A percentile compares a stretch with the other conserved stretches of the same genome.
Conservation (phyloP, 2,329 filamentous ascomycete genomes). For the Phialophora macrospora region DNA sequence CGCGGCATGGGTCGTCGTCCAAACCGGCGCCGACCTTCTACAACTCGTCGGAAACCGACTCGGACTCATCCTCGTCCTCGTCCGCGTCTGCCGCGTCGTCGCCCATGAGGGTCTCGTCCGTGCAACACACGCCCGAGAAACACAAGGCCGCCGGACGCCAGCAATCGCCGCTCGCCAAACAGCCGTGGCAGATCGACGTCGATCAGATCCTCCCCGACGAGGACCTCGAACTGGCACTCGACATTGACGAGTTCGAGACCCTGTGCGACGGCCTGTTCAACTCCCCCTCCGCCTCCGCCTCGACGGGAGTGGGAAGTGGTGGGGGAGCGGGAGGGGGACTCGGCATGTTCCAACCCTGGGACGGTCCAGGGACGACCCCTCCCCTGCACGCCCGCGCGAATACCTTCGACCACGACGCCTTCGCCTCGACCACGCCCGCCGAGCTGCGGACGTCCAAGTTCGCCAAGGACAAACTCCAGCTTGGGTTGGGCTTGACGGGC, state of each 20-base stretch:
- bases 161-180: slow-evolving; percentile 5
- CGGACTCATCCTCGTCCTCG: slow-evolving; percentile 7
- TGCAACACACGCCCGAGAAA: slow-evolving; percentile 16
- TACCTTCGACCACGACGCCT: background rate
- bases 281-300: slow-evolving; percentile 12
- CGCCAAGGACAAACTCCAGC: background rate
- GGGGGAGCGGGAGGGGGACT: background rate
- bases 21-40: slow-evolving; percentile 21
- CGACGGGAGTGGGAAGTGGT: background rate
- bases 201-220: slow-evolving; percentile 26
- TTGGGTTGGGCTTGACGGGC: slow-evolving; percentile 5
- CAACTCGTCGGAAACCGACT: slow-evolving; percentile 26
- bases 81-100: slow-evolving; percentile 4
- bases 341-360: slow-evolving; percentile 11
- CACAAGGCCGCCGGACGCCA: background rate
- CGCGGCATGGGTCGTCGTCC: background rate
- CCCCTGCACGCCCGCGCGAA: no score
- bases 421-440: background rate
- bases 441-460: slow-evolving; percentile 6
- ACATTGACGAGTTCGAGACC: slow-evolving; percentile 33
- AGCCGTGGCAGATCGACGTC: slow-evolving; percentile 25
- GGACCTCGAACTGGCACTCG: slow-evolving; percentile 28
- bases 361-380: background rate
- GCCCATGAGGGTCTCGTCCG: slow-evolving; percentile 8
- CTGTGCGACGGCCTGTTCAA: slow-evolving; percentile 34